Evolutionary conservation across 2,329 filamentous ascomycete genomes (phyloP), one percentile per base, ranked within the genome.

Genomic region (Periconia sp.): DNA sequence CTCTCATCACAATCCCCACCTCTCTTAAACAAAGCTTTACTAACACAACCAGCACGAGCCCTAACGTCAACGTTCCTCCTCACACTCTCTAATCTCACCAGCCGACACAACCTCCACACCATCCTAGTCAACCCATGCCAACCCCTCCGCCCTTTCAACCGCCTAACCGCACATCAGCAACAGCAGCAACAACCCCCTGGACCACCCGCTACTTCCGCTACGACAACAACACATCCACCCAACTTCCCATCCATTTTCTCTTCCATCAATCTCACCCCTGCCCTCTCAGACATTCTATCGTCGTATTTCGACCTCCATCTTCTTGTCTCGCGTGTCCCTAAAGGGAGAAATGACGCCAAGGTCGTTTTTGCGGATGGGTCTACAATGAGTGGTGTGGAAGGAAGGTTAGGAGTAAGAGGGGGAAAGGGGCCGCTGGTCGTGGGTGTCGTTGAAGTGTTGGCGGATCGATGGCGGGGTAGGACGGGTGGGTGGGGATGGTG

Each of bases 391-490:
- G 5, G 33, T 37, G 5, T 37, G 3, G 33, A 11, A 11, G 23
- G 23, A 40, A 35, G 27, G 50, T 51, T 23, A 55, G 50, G 53
- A 33, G 51, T 53, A 19, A 55, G 51, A 44, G 52, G 54, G 23
- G 57, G 55, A 41, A 54, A 47, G 53, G 56, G 59, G 20, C 58
- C 61, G 6, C 58, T 70, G 49, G 63, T 67, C 58, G 70, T 71
- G 33, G 63, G 63, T 46, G 74, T 79, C 20, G 31, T 79, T 2
- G 79, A 81, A 60, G 68, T 81, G 13, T n/a, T 80, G 53, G 61
- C 63, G 33, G 78, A 80, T 67, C 60, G 76, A 47, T 67, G 61
- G 52, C 72, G 61, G 14, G 64, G 61, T 9, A 64, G 76, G 44
- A 63, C 64, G 30, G 77, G 76, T 6, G 67, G 58, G 15, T 81